Evolutionary conservation across 192 early-diverging fungal species (phyloP).

Genomic region (Lunasporangiospora selenospora): DNA sequence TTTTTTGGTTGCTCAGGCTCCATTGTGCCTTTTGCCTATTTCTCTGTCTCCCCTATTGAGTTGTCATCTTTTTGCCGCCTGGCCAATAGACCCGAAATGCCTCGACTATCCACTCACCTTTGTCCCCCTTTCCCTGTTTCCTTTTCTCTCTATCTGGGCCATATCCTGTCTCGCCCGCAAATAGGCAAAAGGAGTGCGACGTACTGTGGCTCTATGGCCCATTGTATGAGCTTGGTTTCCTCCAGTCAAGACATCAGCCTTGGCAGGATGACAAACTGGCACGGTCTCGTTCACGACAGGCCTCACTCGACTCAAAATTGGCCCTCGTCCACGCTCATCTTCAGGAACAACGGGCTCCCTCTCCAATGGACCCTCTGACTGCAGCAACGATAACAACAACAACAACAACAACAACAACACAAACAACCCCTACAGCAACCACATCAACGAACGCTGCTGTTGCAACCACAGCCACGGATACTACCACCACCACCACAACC

Average conservation of each 20-base stretch:
- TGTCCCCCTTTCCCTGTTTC: not conserved
- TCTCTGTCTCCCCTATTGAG: no score
- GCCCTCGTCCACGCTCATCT: not conserved
- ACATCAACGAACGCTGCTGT: not conserved
- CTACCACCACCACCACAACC: no score
- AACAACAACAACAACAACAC: constrained; percentile 3
- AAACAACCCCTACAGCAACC: not conserved
- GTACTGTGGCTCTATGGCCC: constrained; percentile 44
- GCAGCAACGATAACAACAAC: not conserved
- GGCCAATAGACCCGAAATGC: no score
- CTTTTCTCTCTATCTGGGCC: not conserved
- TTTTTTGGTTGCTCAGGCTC: no score
- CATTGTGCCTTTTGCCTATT: no score
- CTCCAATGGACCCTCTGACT: not conserved
- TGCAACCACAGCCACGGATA: no score
- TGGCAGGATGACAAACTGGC: no score
- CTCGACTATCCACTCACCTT: no score
- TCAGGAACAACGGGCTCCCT: not conserved
- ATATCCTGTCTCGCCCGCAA: no score
- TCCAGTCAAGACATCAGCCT: no score
- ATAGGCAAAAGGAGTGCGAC: constrained; percentile 47
- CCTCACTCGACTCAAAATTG: not conserved
- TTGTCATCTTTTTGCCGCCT: no score
- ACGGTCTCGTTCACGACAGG: no score
- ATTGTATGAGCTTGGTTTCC: constrained; percentile 16